phyloP scores from a whole-genome alignment of 768 basidiomycete species.

The Pholiota microspora region DNA sequence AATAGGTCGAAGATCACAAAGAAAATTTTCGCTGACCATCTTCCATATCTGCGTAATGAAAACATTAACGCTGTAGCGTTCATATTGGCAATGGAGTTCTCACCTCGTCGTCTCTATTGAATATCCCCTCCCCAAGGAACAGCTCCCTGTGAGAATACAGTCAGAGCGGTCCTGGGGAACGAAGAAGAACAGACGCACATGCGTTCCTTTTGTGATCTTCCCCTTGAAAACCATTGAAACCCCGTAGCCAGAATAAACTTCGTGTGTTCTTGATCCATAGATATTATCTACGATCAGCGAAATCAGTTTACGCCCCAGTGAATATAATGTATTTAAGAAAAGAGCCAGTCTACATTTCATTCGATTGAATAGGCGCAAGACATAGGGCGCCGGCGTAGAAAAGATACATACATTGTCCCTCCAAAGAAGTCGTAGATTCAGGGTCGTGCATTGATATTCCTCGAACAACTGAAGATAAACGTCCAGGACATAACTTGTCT shows the following conservation, averaged over 20 bases:
- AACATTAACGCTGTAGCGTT: background rate
- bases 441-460: conserved; percentile 68
- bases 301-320: conserved; percentile 9
- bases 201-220: conserved; percentile 59
- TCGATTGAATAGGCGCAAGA: background rate
- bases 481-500: conserved; percentile 59
- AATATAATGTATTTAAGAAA: background rate
- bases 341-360: background rate
- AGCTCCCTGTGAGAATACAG: conserved; percentile 39
- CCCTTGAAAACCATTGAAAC: conserved; percentile 68
- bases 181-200: conserved; percentile 40
- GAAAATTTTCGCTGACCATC: conserved; percentile 41
- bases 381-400: conserved; percentile 9
- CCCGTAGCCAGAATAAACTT: conserved; percentile 67
- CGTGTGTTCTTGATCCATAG: conserved; percentile 70
- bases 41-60: conserved; percentile 55
- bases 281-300: conserved; percentile 52
- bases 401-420: conserved; percentile 53
- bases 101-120: conserved; percentile 74
- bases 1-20: background rate
- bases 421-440: conserved; percentile 71
- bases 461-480: conserved; percentile 66
- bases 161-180: background rate
- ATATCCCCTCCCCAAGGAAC: conserved; percentile 75
- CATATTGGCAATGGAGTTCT: conserved; percentile 14